A percentile compares a stretch with the other conserved stretches of the same genome.
Conservation (phyloP, 1,139 yeast genomes). For the Kodamaea arcana region DNA sequence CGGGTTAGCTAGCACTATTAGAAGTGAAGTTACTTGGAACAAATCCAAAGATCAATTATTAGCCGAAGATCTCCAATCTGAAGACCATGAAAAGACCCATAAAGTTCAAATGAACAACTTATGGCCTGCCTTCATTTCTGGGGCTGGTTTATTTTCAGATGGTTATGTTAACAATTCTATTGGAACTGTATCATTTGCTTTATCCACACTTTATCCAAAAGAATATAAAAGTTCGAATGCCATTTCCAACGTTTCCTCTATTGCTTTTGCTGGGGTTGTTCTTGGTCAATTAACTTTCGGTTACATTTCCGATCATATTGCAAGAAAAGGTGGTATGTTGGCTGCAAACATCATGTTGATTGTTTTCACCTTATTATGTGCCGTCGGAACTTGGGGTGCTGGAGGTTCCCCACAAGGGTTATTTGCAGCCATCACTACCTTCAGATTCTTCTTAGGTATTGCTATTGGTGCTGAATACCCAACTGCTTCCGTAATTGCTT, state of each 20-base stretch:
- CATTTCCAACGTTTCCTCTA: constrained; percentile 74
- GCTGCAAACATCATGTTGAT: constrained; percentile 69
- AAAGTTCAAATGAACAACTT: constrained; percentile 16
- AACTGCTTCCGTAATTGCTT: constrained; percentile 88
- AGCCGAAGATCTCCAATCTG: constrained; percentile 18
- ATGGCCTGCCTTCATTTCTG: constrained; percentile 83
- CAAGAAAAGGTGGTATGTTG: constrained; percentile 80
- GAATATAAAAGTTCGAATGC: constrained; percentile 63
- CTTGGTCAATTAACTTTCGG: constrained; percentile 85
- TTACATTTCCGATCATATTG: constrained; percentile 68
- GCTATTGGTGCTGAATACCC: constrained; percentile 92
- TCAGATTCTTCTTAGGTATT: constrained; percentile 82
- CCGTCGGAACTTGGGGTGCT: constrained; percentile 74
- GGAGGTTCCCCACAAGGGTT: constrained; percentile 55
- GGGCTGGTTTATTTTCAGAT: constrained; percentile 88
- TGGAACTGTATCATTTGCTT: constrained; percentile 69
- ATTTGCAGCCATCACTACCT: constrained; percentile 79
- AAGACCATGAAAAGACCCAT: constrained; percentile 15
- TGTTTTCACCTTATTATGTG: constrained; percentile 66
- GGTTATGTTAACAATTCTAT: constrained; percentile 87
- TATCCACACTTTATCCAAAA: constrained; percentile 58
- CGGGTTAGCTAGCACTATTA: constrained; percentile 36
- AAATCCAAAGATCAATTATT: constrained; percentile 19
- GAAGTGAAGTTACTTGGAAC: constrained; percentile 36
- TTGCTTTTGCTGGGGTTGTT: constrained; percentile 88